Conservation (phyloP, 306 rosid species). For the Potentilla sterilis region DNA sequence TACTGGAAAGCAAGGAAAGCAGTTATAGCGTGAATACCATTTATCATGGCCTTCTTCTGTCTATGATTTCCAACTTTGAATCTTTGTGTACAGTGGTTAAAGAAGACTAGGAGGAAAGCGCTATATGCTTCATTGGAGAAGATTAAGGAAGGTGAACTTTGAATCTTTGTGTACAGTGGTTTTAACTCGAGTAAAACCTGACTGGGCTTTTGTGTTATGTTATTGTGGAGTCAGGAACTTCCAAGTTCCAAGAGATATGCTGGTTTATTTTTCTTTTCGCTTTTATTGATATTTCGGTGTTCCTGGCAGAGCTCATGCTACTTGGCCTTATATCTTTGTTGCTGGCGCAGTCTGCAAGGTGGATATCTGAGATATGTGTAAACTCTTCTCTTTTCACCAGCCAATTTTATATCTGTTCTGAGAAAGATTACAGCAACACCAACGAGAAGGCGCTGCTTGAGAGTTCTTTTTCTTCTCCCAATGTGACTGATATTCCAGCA, state of each 20-base stretch:
- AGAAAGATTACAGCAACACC: slow-evolving; percentile 39
- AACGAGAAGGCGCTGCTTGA: slow-evolving; percentile 33
- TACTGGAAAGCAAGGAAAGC: no score
- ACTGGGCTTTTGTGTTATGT: background rate
- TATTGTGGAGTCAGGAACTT: background rate
- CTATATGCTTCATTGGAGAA: slow-evolving; percentile 84
- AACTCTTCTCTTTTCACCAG: slow-evolving; percentile 75
- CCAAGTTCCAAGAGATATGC: background rate
- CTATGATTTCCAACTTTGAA: background rate
- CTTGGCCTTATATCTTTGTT: slow-evolving; percentile 90
- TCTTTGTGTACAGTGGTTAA: slow-evolving; percentile 64
- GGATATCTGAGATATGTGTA: slow-evolving; percentile 91
- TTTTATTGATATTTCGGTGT: background rate
- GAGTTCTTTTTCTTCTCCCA: slow-evolving; percentile 40
- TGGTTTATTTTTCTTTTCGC: background rate
- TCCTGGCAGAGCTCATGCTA: slow-evolving; percentile 85
- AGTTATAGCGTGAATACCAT: background rate
- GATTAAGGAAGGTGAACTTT: slow-evolving; percentile 81
- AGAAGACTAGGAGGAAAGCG: slow-evolving; percentile 85
- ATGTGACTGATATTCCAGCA: slow-evolving; percentile 36
- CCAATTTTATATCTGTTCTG: slow-evolving; percentile 68
- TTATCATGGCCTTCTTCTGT: background rate
- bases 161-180: no score
- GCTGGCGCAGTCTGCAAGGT: slow-evolving; percentile 85
- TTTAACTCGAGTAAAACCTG: no score